Evolutionary conservation across 352 stramenopile genomes (phyloP), one percentile per base, ranked within the genome.

Genomic region (Pythium graminicola): DNA sequence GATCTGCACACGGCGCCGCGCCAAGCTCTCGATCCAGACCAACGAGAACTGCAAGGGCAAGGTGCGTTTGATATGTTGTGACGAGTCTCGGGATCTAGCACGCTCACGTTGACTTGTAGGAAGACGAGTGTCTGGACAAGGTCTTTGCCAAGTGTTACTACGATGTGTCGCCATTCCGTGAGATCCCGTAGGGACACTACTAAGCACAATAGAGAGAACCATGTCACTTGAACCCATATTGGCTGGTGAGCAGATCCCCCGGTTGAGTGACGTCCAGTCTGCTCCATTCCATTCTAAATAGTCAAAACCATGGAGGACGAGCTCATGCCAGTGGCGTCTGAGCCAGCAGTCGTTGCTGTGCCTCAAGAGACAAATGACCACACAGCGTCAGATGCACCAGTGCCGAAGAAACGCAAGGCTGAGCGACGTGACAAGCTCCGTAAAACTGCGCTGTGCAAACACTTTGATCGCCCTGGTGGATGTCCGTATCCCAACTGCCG

Each of bases 1-100:
- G 83, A 65, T 90, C 54, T 97, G 90, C 65, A 89, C 90, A n/a
- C 76, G 83, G 11, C 74, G 89, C 62, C 70, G 89, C 61, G 88
- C 89, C 40, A 92, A 93, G 60, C 47, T 89, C 13, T 84, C 70
- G 8, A 57, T 89, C 36, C 42, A 62, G 48, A 73, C 62, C 40
- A 73, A 78, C 32, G 57, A 67, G 31, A 60, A 65, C 22, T 89
- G 74, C 61, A 81, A 86, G 62, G 79, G 76, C 49, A 84, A 77
- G 57, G 78, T 85, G 48, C 43, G 73, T 62, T 5, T 44, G n/a
- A 3, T 28, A n/a, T 19, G 20, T 9, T 20, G 5, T 13, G 6
- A 8, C 16, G 22, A 29, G 14, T 22, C 14, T 23, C 2, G 22
- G 8, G 4, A 20, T 36, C 19, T 23, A 31, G 28, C 46, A 38